Evolutionary conservation across 352 stramenopile species (phyloP).

Genomic region (Phytopythium delawarense): DNA sequence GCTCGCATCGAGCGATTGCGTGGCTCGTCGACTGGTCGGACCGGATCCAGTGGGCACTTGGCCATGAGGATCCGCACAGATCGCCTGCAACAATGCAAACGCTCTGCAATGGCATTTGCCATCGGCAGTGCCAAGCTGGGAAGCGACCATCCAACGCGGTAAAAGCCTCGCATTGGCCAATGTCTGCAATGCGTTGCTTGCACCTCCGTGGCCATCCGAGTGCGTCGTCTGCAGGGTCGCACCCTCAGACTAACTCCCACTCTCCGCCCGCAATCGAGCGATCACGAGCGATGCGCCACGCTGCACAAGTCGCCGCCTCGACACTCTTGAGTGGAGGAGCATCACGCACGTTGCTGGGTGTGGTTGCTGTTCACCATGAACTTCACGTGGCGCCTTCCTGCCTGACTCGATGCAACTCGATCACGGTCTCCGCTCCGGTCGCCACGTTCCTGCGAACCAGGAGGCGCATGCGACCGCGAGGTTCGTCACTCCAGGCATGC

Average conservation of each 20-base stretch:
- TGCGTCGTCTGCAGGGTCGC: background rate
- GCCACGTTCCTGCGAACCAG: no score
- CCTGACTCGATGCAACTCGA: no score
- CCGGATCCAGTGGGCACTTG: background rate
- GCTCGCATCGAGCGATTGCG: background rate
- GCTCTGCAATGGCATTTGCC: no score
- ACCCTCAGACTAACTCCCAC: background rate
- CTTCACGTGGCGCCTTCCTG: background rate
- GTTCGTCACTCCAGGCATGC: no score
- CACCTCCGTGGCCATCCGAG: background rate
- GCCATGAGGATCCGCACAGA: background rate
- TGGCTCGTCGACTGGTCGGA: background rate
- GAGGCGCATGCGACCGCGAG: no score
- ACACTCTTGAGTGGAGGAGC: no score
- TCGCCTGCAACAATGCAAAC: no score
- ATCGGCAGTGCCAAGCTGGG: no score
- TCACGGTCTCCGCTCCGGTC: no score
- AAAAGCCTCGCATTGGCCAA: background rate
- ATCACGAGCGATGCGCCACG: background rate
- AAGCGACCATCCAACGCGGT: no score
- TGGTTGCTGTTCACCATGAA: no score
- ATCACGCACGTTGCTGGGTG: background rate
- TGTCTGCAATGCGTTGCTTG: background rate
- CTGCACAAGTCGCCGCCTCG: no score
- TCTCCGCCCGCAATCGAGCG: slow-evolving; percentile 1